These are phyloP conservation scores for Penicillium sp. DNA, from an alignment of 2,329 filamentous ascomycete genomes.

Conservation along the genomic window DNA sequence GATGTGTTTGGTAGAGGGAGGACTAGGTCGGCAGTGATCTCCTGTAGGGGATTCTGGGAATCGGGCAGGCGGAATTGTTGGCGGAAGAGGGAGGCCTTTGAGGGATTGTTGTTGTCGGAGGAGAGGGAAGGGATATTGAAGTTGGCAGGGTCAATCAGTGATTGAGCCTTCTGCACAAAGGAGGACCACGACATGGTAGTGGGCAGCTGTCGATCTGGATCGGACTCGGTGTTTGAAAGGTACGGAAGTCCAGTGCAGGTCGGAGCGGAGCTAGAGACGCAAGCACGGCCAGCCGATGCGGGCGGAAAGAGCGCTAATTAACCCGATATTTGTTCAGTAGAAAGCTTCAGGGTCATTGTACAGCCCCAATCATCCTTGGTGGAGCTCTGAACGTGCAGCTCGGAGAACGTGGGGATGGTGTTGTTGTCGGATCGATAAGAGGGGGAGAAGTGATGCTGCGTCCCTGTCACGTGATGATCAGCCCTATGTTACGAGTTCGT, in stretches of 20 bases:
- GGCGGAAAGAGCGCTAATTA: constrained; percentile 20
- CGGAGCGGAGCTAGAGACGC: constrained; percentile 26
- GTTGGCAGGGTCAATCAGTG: constrained; percentile 86
- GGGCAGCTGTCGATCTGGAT: constrained; percentile 11
- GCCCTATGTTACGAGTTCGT: constrained; percentile 7
- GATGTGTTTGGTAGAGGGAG: constrained; percentile 66
- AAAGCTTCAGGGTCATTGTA: constrained; percentile 30
- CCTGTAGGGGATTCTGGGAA: constrained; percentile 87
- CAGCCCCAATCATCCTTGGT: constrained; percentile 22
- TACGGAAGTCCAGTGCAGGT: constrained; percentile 16
- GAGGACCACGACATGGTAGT: constrained; percentile 66
- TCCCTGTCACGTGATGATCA: constrained; percentile 20
- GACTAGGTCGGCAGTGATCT: constrained; percentile 94
- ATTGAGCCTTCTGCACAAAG: constrained; percentile 93
- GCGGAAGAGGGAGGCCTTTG: constrained; percentile 90
- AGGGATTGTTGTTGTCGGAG: constrained; percentile 74
- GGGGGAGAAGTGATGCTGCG: constrained; percentile 16
- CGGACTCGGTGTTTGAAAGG: constrained; percentile 2
- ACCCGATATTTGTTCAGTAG: constrained; percentile 20
- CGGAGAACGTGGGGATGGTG: constrained; percentile 18
- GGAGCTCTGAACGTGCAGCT: constrained; percentile 16
- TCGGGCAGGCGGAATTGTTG: constrained; percentile 93
- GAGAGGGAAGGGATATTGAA: constrained; percentile 70
- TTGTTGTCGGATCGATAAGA: constrained; percentile 26
- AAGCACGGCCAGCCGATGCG: constrained; percentile 18